Evolutionary conservation across 768 basidiomycete species (phyloP), one percentile per base, ranked within the genome.

Genomic region (Chalciporus piperatus): DNA sequence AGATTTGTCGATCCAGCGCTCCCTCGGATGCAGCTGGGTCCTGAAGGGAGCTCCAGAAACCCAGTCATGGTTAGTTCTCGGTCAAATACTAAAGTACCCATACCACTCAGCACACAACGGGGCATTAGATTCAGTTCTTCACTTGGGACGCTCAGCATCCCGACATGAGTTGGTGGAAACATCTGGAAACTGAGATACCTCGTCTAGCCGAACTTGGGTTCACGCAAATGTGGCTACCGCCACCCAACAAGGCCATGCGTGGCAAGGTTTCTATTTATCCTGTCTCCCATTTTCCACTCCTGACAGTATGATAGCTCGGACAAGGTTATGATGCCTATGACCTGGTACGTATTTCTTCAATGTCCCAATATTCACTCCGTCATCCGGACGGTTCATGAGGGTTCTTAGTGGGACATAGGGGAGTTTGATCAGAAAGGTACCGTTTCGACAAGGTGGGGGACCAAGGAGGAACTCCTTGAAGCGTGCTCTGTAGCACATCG

Each of bases 261-360:
- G 63, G 73, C 48, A 77, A 75, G 61, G 88, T 86, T 23, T 4
- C 4, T 10, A 16, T 41, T 33, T 25, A 37, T 37, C 27, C 49
- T 22, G 11, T 40, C 22, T 27, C 6, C 19, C 58, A 19, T 38
- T 58, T 28, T 10, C 16, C 23, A 20, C 49, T 47, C 27, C 59
- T 65, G 48, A 51, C 37, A 1, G 35, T 38, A 17, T 41, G 19
- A 23, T 51, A 91, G 89, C 65, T 70, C 54, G 87, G 87, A 17
- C 77, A 85, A 58, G 90, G 90, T 23, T 92, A 92, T 58, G 90
- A 92, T 65, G 90, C 87, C 2, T 92, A 92, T 67, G 91, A 92
- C 63, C 63, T 92, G 70, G 89, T 91, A 69, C 48, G 73, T 64
- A 30, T n/a, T 9, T 3, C 7, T 23, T 11, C 11, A 3, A 14